A percentile compares a stretch with the other conserved stretches of the same genome.
Conservation (phyloP, 345 rosid genomes). For the Melaleuca quinquenervia region DNA sequence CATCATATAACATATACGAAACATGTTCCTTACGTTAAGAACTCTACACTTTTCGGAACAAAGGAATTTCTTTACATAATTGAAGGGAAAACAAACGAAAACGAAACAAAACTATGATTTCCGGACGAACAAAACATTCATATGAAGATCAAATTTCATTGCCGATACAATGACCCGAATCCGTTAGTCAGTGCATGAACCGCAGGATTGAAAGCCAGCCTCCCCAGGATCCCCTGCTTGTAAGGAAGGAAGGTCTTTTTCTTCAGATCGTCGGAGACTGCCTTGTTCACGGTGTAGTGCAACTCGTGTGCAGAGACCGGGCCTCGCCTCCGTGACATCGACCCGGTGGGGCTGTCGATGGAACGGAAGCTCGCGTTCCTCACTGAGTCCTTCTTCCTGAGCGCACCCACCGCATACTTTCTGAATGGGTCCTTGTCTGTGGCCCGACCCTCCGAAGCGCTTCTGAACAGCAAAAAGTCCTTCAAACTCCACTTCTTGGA, state of each 20-base stretch:
- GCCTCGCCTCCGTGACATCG: conserved; percentile 23
- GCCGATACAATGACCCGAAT: conserved; percentile 8
- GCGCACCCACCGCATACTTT: conserved; percentile 25
- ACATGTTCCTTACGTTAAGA: background rate
- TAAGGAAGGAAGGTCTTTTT: conserved; percentile 89
- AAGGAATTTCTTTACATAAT: background rate
- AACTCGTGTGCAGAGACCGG: conserved; percentile 69
- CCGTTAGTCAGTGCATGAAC: conserved; percentile 14
- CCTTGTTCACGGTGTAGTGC: conserved; percentile 76
- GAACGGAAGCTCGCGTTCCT: conserved; percentile 40
- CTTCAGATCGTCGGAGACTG: conserved; percentile 59
- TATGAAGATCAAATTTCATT: background rate
- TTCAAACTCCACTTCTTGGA: conserved; percentile 72
- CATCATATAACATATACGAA: background rate
- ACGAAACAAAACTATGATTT: background rate
- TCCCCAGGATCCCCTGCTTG: conserved; percentile 67
- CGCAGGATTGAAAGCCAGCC: conserved; percentile 51
- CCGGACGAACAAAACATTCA: background rate
- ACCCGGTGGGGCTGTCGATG: conserved; percentile 10
- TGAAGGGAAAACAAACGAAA: background rate
- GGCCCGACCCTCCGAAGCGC: conserved; percentile 83
- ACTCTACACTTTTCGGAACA: background rate
- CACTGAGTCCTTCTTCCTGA: conserved; percentile 37
- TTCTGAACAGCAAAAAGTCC: conserved; percentile 72
- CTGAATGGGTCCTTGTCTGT: conserved; percentile 39